Base-by-base conservation (phyloP, 2,329 filamentous ascomycete species). In the Stagonosporopsis rhizophila region DNA sequence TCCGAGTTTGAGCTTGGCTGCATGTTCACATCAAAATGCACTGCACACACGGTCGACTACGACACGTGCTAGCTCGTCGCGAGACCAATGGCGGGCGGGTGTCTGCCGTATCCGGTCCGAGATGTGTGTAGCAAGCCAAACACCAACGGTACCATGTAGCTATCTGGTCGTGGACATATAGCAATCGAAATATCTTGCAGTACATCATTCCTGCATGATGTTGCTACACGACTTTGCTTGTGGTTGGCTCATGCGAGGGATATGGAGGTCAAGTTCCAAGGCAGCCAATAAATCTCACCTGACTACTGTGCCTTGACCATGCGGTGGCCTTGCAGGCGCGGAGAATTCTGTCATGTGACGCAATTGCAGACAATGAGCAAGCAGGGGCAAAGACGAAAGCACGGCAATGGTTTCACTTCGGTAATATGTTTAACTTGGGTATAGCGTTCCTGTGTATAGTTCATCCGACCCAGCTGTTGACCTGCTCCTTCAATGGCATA, bases 391-490 rank as follows among this genome's bases (percentile, higher is more conserved):
- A 15, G 4, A 32, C 30, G 14, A 32, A 6, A 15, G 8, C 6
- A 32, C 2, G 14, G 14, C 30, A 32, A n/a, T 32, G 14, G 4
- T 4, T 32, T n/a, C 30, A 32, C 14, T 3, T n/a, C 28, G n/a
- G 9, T 11, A 19, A 32, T 4, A 19, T 9, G 14, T 23, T 9
- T 15, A 20, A 23, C 23, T 40, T 6, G 25, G 22, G 22, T 28
- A 32, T 32, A 17, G 12, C 14, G 9, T 20, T 17, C 28, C 8
- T 19, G n/a, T 34, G 30, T 12, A 40, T 30, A 11, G 11, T n/a
- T 42, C 30, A 56, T 25, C 52, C 62, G 34, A 70, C 56, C 67
- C 68, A 75, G 22, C 52, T 64, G 53, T 66, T 65, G 17, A 74
- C 54, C 37, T 66, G 62, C 12, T 69, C 68, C 28, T 54, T 66